Conservation (phyloP, 768 basidiomycete species). For the Serendipita indica region DNA sequence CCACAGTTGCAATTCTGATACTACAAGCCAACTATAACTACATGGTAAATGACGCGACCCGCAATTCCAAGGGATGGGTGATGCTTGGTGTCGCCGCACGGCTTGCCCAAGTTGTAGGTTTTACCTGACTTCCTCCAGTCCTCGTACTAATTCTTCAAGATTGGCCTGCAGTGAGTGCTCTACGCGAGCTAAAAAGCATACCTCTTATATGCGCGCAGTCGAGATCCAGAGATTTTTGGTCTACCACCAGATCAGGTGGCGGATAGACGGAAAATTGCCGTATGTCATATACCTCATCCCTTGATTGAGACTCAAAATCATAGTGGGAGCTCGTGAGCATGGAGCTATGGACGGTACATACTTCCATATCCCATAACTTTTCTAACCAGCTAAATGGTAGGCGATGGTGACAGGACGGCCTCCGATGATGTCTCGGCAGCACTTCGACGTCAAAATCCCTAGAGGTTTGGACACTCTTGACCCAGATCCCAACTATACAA, state of each 20-base stretch:
- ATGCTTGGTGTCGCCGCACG: not conserved
- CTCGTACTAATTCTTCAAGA: not conserved
- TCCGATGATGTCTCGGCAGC: not conserved
- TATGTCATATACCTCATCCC: not conserved
- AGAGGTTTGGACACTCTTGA: not conserved
- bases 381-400: not conserved
- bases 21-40: not conserved
- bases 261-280: not conserved
- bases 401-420: not conserved
- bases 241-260: not conserved
- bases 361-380: not conserved
- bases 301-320: too few relatives aligned
- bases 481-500: not conserved
- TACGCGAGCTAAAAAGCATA: not conserved
- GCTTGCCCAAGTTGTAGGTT: not conserved
- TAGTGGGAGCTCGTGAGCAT: conserved; percentile 4
- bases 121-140: too few relatives aligned
- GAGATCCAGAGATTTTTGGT: not conserved
- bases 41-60: not conserved
- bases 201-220: not conserved
- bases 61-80: not conserved
- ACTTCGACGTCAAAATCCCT: not conserved
- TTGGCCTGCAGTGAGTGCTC: not conserved
- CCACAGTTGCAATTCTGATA: not conserved
- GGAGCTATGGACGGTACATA: not conserved